Evolutionary conservation across 129 eudicot genomes (phyloP).

Genomic region (Flaveria trinervia): DNA sequence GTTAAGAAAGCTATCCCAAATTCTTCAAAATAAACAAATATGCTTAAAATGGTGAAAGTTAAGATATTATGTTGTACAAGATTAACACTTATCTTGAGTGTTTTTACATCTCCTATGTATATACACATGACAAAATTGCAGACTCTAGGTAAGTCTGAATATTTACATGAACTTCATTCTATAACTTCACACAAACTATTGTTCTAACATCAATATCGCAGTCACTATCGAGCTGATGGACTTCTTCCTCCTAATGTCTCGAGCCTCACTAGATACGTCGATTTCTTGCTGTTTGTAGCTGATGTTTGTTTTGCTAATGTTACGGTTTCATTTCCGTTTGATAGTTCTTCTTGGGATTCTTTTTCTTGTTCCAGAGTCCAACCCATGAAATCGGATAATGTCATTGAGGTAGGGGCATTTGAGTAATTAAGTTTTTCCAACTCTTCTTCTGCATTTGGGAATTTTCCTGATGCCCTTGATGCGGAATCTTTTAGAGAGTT

Average conservation of each 20-base stretch:
- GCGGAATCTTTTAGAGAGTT: constrained; percentile 41
- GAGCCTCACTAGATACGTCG: constrained; percentile 61
- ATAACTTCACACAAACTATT: constrained; percentile 14
- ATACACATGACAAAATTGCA: constrained; percentile 34
- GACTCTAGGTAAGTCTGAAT: constrained; percentile 35
- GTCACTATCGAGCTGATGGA: constrained; percentile 71
- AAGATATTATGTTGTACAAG: constrained; percentile 33
- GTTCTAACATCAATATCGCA: constrained; percentile 2
- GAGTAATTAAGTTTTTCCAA: constrained; percentile 48
- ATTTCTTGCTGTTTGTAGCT: constrained; percentile 44
- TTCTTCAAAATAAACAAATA: neutral
- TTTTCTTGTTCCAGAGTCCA: constrained; percentile 60
- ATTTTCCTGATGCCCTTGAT: constrained; percentile 32
- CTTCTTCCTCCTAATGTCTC: constrained; percentile 77
- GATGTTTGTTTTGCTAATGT: constrained; percentile 44
- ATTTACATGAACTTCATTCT: constrained; percentile 38
- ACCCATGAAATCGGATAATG: constrained; percentile 87
- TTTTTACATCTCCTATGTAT: constrained; percentile 33
- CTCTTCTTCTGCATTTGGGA: constrained; percentile 60
- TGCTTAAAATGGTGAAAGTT: constrained; percentile 25
- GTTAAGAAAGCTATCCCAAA: no score
- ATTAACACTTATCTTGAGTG: constrained; percentile 18
- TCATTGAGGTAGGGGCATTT: constrained; percentile 72
- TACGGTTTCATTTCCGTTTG: constrained; percentile 35
- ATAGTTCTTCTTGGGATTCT: constrained; percentile 38